A percentile compares a stretch with the other conserved stretches of the same genome.
phyloP scores from a whole-genome alignment of 176 grass and related monocot species.

The Paspalum vaginatum region DNA sequence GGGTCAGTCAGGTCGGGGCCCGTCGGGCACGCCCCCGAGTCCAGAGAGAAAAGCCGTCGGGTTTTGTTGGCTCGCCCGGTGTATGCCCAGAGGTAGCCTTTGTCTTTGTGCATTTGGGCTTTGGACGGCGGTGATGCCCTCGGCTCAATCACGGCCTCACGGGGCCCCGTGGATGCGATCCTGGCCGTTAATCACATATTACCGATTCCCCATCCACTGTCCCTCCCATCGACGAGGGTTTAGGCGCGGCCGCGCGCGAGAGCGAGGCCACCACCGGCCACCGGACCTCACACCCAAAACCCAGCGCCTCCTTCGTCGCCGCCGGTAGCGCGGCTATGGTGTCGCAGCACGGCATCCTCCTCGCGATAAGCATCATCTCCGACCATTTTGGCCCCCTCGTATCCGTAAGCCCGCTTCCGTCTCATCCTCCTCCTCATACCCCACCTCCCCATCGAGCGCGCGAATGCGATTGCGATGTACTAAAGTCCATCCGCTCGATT shows the following conservation, averaged over 20 bases:
- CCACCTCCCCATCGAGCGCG: not conserved
- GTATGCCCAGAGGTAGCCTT: no score
- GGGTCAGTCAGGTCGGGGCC: no score
- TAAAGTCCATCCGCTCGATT: not conserved
- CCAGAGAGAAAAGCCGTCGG: no score
- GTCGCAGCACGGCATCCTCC: constrained; percentile 59
- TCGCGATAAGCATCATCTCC: constrained; percentile 59
- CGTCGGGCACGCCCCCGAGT: no score
- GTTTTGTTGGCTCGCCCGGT: no score
- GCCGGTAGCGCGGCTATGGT: constrained; percentile 53
- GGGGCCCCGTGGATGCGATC: not conserved
- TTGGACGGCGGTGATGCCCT: no score
- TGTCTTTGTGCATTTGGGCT: no score
- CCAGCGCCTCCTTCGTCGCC: not conserved
- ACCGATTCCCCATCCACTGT: not conserved
- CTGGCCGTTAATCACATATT: not conserved
- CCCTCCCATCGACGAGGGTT: not conserved
- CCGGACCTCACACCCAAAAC: not conserved
- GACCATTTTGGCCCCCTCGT: constrained; percentile 75
- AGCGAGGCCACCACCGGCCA: not conserved
- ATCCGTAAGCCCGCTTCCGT: constrained; percentile 46
- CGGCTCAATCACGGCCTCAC: no score
- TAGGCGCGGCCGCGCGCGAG: not conserved
- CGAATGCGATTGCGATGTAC: not conserved
- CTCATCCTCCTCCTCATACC: not conserved